phyloP scores from a whole-genome alignment of 805 yeast genomes.

The Yarrowia sp. region DNA sequence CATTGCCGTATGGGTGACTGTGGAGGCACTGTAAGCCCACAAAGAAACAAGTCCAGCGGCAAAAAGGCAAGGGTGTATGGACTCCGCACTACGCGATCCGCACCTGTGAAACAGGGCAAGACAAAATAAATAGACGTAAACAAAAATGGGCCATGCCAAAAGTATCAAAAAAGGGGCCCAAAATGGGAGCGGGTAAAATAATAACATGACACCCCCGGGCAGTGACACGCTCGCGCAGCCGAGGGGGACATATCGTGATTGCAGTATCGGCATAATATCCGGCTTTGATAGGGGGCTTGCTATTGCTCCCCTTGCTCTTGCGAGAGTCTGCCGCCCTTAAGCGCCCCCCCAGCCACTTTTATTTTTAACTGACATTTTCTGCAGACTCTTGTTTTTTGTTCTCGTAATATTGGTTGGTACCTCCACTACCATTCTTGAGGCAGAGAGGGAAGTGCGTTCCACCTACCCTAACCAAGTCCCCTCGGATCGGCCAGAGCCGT shows the following conservation, averaged over 20 bases:
- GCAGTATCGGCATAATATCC: neutral
- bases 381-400: neutral
- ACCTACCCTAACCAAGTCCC: neutral
- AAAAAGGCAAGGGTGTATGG: neutral
- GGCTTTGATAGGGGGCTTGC: neutral
- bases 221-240: neutral
- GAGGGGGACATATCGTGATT: neutral
- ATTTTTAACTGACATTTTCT: neutral
- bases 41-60: neutral
- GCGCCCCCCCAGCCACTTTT: neutral
- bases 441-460: neutral
- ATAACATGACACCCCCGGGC: neutral
- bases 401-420: neutral
- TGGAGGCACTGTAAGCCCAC: neutral
- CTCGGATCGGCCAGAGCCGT: constrained; percentile 18
- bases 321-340: too few relatives aligned
- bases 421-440: neutral
- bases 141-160: neutral
- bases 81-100: constrained; percentile 12
- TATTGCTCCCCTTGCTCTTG: too few relatives aligned
- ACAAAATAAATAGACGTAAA: neutral
- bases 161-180: neutral
- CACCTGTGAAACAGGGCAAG: constrained; percentile 5
- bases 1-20: neutral
- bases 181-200: neutral